phyloP scores from a whole-genome alignment of 345 rosid genomes.

The Eucalyptus albens region DNA sequence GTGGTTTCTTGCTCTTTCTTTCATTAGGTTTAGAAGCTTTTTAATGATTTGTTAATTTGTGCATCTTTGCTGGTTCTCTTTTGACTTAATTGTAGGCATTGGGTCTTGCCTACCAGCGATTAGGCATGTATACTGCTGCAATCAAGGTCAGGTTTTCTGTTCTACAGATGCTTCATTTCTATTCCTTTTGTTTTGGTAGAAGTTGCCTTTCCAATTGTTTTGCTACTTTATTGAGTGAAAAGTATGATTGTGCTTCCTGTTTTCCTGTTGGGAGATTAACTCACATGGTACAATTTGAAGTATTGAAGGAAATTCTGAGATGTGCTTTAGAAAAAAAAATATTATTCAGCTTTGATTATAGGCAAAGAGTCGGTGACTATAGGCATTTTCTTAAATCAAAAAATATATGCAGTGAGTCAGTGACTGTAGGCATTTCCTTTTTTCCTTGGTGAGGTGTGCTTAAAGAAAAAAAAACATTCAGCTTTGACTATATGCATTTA shows the following conservation, averaged over 20 bases:
- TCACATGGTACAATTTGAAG: background rate
- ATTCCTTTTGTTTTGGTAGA: background rate
- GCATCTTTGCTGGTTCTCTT: background rate
- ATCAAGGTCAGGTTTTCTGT: slow-evolving; percentile 41
- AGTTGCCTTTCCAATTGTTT: background rate
- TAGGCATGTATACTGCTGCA: slow-evolving; percentile 96
- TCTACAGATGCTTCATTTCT: background rate
- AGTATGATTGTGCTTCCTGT: background rate
- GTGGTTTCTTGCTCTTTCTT: background rate
- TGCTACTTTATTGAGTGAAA: background rate
- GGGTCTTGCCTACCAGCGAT: slow-evolving; percentile 85
- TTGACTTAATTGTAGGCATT: slow-evolving; percentile 42
- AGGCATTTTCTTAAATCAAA: background rate
- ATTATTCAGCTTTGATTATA: background rate
- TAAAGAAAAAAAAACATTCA: background rate
- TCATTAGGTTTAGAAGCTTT: background rate
- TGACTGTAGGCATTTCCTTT: background rate
- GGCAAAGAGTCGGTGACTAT: background rate
- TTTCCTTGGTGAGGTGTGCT: background rate
- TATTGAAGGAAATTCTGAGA: background rate
- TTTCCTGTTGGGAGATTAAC: background rate
- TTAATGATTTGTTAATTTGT: background rate
- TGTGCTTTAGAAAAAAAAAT: background rate
- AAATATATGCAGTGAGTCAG: background rate
- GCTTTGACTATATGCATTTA: background rate